Evolutionary conservation across 2,329 filamentous ascomycete species (phyloP), one percentile per base, ranked within the genome.

Genomic region (Chalaropsis thielavioides): DNA sequence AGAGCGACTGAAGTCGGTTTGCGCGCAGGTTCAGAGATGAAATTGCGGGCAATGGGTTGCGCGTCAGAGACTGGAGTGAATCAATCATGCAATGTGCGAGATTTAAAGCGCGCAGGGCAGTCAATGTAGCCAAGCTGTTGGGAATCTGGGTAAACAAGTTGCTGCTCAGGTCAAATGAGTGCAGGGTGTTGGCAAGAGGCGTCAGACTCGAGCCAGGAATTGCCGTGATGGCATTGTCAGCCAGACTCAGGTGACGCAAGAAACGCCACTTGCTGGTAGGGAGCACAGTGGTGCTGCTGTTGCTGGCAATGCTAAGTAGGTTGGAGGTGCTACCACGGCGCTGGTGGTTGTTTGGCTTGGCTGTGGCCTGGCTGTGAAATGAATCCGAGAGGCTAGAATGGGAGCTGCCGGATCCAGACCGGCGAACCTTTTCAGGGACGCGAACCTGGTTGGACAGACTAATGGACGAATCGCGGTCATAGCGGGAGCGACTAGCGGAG

Each of bases 51-150:
- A 99, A 80, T 13, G 94, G 90, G 71, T 88, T 94, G 68, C 88
- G 85, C 1, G 86, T 86, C 51, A 99, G 79, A 1, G 92, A 96
- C 71, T 95, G 89, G 65, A 99, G 80, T 17, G 91, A 94, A 70
- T 92, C 89, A 68, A 99, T 97, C 92, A 97, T 96, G 80, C 92
- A 97, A 71, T 95, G 89, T 3, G 92, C 95, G 31, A 99, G 80
- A 71, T 99, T 97, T 64, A 99, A 78, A 27, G 94, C 92, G 69
- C 92, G 86, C n/a, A 99, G 81, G 35, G 90, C 87, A 22, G 90
- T 91, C 66, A 99, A 79, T 10, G 84, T 89, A 13, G 92, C 88
- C 66, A 99, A 78, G 71, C 89, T 94, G 73, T 97, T 94, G 0
- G 94, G 94, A 64, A 97, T 88, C 73, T 96, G 89, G n/a, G 85